These are phyloP conservation scores for Pisolithus marmoratus DNA, from an alignment of 768 basidiomycete species.

Conservation along the genomic window DNA sequence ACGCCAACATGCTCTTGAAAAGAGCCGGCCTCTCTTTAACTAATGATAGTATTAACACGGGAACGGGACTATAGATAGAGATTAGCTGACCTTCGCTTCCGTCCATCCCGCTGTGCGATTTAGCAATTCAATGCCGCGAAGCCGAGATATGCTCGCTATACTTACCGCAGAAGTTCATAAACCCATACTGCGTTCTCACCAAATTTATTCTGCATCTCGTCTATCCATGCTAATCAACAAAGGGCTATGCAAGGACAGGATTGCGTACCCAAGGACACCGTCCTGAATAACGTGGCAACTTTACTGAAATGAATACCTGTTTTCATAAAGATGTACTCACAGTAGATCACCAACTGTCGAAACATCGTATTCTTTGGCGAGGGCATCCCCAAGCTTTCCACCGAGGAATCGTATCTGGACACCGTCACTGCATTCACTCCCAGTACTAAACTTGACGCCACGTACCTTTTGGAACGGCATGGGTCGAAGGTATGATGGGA, in stretches of 20 bases:
- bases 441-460: neutral
- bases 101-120: slow-evolving; percentile 66
- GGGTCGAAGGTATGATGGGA: slow-evolving; percentile 78
- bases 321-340: slow-evolving; percentile 39
- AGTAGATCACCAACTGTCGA: slow-evolving; percentile 87
- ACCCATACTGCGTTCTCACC: slow-evolving; percentile 87
- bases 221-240: slow-evolving; percentile 29
- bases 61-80: neutral
- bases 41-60: slow-evolving; percentile 25
- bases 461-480: slow-evolving; percentile 83
- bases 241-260: neutral
- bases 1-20: slow-evolving; percentile 91
- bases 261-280: slow-evolving; percentile 49
- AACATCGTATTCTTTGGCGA: slow-evolving; percentile 85
- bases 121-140: neutral
- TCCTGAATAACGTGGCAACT: slow-evolving; percentile 28
- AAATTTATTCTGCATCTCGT: slow-evolving; percentile 75
- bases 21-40: slow-evolving; percentile 80
- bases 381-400: slow-evolving; percentile 85
- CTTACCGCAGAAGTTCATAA: slow-evolving; percentile 82
- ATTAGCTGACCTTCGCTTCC: slow-evolving; percentile 65
- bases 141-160: neutral
- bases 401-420: slow-evolving; percentile 86
- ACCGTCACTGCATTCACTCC: neutral
- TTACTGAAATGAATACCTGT: slow-evolving; percentile 2